Evolutionary conservation across 2,329 filamentous ascomycete species (phyloP).

Genomic region (Neonectria hederae): DNA sequence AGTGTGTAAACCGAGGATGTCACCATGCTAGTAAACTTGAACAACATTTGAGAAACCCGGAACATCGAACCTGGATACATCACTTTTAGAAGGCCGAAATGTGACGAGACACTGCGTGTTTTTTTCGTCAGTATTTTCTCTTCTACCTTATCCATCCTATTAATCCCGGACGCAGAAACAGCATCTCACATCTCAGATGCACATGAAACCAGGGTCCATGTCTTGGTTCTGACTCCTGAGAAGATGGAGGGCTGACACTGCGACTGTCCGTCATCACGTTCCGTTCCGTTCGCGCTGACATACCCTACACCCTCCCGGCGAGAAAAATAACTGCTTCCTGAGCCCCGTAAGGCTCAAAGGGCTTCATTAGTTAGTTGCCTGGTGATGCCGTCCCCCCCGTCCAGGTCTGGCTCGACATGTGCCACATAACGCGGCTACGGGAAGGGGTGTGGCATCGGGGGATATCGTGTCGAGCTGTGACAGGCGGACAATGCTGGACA

Average conservation of each 20-base stretch:
- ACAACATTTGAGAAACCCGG: background rate
- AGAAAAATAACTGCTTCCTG: background rate
- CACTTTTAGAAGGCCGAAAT: background rate
- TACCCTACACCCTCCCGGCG: conserved; percentile 14
- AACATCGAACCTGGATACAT: background rate
- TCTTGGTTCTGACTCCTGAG: background rate
- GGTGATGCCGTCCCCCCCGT: background rate
- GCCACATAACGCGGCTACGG: conserved; percentile 31
- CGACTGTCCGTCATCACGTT: conserved; percentile 9
- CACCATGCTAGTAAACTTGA: background rate
- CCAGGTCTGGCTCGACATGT: conserved; percentile 29
- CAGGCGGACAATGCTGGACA: conserved; percentile 35
- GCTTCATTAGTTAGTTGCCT: background rate
- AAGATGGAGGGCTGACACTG: conserved; percentile 4
- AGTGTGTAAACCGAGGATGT: background rate
- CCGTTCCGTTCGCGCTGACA: conserved; percentile 17
- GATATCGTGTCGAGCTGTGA: conserved; percentile 48
- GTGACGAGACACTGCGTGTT: background rate
- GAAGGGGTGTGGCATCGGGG: conserved; percentile 10
- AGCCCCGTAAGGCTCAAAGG: background rate
- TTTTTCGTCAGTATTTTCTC: background rate
- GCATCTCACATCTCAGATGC: conserved; percentile 2
- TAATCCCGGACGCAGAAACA: background rate
- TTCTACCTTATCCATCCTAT: too few species aligned
- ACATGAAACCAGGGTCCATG: conserved; percentile 16